Conservation (phyloP, 306 rosid genomes). For the Malus asiatica region DNA sequence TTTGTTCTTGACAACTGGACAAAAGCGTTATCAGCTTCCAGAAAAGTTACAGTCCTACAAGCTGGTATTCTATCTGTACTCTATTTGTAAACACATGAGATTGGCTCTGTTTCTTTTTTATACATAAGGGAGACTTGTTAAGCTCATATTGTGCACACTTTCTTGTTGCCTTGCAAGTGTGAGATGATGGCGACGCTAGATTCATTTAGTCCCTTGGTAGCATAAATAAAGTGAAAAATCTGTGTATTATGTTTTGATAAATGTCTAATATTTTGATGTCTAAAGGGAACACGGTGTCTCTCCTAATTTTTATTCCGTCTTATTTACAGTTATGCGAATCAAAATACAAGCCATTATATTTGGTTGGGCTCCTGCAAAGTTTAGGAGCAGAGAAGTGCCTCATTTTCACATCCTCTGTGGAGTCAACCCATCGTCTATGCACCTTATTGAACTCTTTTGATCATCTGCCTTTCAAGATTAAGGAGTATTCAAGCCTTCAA, state of each 20-base stretch:
- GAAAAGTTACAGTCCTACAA: slow-evolving; percentile 68
- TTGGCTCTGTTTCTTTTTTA: not conserved
- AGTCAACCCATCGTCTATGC: slow-evolving; percentile 81
- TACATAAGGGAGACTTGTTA: not conserved
- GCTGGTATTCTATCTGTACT: slow-evolving; percentile 41
- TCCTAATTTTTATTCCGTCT: slow-evolving; percentile 3
- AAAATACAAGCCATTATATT: slow-evolving; percentile 70
- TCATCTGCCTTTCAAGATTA: slow-evolving; percentile 55
- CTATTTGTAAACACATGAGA: not conserved
- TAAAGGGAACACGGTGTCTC: not conserved
- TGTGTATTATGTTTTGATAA: not conserved
- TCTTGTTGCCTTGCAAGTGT: not conserved
- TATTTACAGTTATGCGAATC: slow-evolving; percentile 62
- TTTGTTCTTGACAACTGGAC: slow-evolving; percentile 69
- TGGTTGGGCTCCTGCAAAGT: slow-evolving; percentile 74
- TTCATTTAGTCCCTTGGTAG: not conserved
- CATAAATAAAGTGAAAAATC: not conserved
- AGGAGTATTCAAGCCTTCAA: slow-evolving; percentile 83
- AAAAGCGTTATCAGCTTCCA: slow-evolving; percentile 74
- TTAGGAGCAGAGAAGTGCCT: slow-evolving; percentile 79
- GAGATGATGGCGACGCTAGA: not conserved
- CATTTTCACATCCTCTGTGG: slow-evolving; percentile 86
- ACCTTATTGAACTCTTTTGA: slow-evolving; percentile 61
- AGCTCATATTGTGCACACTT: not conserved
- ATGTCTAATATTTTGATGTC: not conserved